Base-by-base conservation (phyloP, 2,329 filamentous ascomycete species). In the Apiospora hydei region DNA sequence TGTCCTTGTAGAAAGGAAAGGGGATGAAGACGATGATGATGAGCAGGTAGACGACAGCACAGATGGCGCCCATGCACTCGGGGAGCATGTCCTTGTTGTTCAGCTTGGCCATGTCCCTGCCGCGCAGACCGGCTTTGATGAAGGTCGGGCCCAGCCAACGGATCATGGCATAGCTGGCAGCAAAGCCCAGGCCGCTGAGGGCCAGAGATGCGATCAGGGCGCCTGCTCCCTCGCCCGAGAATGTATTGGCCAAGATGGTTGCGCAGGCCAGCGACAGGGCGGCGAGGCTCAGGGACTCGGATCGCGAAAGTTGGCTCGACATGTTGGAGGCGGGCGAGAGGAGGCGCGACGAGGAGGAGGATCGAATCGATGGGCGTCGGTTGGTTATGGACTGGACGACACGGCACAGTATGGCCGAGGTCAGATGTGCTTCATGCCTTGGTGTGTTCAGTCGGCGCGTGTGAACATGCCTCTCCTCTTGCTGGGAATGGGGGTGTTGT, bases 1-100 rank as follows among this genome's bases (percentile, higher is more conserved):
- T 97, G 81, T 98, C 96, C 84, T 98, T 97, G 86, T 98, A 98
- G 82, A 99, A 98, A 1, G 95, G 94, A 83, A 98, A 98, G 0
- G 96, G 96, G 72, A 98, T 95, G 82, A 99, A 99, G 74, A 94
- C 85, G 76, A 98, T 97, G 76, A 98, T 88, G 69, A 91, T 89
- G 75, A 99, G 88, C 61, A 99, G 88, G 83, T 98, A 98, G 38
- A 98, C 95, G 76, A 96, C 90, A 11, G 96, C 96, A 80, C 94
- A 97, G 38, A 99, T 89, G 72, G 94, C 94, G 43, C 96, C 96
- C 95, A 99, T 98, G 76, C 94, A 96, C 83, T 99, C 96, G 30
- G 96, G 96, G 76, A 90, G 90, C 77, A 90, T 80, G 81, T 87
- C 77, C 72, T 78, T 77, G 73, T 79, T 81, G 76, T 81, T 89